phyloP scores from a whole-genome alignment of 768 basidiomycete species.

The Amanita phalloides region DNA sequence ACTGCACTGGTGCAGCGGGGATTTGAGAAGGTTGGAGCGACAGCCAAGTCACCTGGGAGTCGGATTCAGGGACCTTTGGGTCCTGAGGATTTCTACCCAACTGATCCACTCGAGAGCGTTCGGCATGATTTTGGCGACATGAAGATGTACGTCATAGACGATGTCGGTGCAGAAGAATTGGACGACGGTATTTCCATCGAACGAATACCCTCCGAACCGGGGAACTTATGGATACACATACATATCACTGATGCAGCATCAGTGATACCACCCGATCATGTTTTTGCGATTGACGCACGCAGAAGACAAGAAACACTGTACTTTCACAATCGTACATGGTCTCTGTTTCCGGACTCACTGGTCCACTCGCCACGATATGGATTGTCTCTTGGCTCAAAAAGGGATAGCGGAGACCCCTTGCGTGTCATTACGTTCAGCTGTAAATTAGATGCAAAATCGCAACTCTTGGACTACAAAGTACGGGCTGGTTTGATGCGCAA shows the following conservation, averaged over 20 bases:
- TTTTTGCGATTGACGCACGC: slow-evolving; percentile 47
- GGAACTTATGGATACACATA: slow-evolving; percentile 69
- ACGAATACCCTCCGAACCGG: slow-evolving; percentile 44
- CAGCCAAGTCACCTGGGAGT: not conserved
- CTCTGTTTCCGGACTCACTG: slow-evolving; percentile 63
- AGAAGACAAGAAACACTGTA: slow-evolving; percentile 47
- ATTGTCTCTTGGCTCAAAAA: slow-evolving; percentile 27
- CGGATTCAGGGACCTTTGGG: slow-evolving; percentile 26
- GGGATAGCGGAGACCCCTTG: slow-evolving; percentile 27
- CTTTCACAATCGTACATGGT: slow-evolving; percentile 46
- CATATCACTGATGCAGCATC: slow-evolving; percentile 92
- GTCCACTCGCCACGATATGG: slow-evolving; percentile 30
- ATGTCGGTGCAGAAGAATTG: slow-evolving; percentile 66
- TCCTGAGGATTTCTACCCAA: slow-evolving; percentile 51
- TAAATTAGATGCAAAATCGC: slow-evolving; percentile 48
- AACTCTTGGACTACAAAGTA: slow-evolving; percentile 61
- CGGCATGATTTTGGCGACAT: slow-evolving; percentile 82
- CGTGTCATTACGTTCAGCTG: slow-evolving; percentile 74
- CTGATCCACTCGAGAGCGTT: slow-evolving; percentile 56
- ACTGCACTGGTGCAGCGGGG: slow-evolving; percentile 20
- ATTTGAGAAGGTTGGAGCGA: slow-evolving; percentile 6
- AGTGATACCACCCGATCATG: slow-evolving; percentile 60
- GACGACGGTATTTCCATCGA: slow-evolving; percentile 92
- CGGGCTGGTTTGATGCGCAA: slow-evolving; percentile 68
- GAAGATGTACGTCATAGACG: slow-evolving; percentile 84